These are phyloP conservation scores for Alternaria sp. DNA, from an alignment of 2,329 filamentous ascomycete species.

Conservation along the genomic window DNA sequence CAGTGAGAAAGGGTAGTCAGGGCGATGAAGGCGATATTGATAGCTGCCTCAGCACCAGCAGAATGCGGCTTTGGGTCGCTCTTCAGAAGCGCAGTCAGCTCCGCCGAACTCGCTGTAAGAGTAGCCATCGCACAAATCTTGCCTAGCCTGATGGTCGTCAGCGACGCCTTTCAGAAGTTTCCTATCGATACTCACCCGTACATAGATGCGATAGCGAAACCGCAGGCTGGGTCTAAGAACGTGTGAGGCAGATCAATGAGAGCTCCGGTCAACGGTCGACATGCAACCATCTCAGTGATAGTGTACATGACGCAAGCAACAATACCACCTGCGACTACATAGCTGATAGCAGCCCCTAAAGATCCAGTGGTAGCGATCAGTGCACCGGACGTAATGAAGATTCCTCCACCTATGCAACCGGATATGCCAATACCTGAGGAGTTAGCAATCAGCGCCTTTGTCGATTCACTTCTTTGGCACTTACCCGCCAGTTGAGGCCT, in stretches of 20 bases:
- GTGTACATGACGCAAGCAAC: conserved; percentile 30
- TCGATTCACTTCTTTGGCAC: neutral
- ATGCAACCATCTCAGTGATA: conserved; percentile 32
- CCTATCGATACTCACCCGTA: conserved; percentile 14
- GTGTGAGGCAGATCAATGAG: conserved; percentile 32
- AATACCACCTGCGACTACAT: conserved; percentile 27
- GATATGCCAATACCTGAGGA: conserved; percentile 31
- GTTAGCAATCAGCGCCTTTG: neutral
- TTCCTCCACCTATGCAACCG: conserved; percentile 26
- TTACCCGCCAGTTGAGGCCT: conserved; percentile 30
- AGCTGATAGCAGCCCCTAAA: conserved; percentile 27
- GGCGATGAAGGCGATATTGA: conserved; percentile 28
- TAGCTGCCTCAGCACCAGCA: conserved; percentile 20
- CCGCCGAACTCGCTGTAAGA: conserved; percentile 28
- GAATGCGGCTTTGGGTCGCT: conserved; percentile 14
- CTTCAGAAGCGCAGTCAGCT: conserved; percentile 28
- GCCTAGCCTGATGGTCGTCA: conserved; percentile 16
- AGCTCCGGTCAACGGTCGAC: conserved; percentile 28
- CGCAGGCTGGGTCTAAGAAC: conserved; percentile 29
- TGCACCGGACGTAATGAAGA: conserved; percentile 26
- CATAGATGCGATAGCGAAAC: conserved; percentile 28
- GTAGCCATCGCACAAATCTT: conserved; percentile 34
- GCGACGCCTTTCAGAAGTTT: neutral
- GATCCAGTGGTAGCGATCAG: conserved; percentile 28
- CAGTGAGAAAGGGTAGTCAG: conserved; percentile 35